Conservation (phyloP, 192 early-diverging fungal species). For the Backusella australiensis region DNA sequence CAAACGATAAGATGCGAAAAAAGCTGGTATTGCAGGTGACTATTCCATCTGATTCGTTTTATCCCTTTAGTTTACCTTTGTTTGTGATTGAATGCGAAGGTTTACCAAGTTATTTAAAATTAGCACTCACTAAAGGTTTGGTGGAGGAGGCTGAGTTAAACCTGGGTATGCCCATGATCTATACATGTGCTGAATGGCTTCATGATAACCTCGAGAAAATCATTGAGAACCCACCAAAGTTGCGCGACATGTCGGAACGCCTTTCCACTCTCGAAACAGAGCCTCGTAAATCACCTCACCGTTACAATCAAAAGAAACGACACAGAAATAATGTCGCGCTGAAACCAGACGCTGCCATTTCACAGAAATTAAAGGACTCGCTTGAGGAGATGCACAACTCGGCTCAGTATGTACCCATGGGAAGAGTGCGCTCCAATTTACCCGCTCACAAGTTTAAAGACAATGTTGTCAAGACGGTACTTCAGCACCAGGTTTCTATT, state of each 20-base stretch:
- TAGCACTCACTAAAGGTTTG: conserved; percentile 52
- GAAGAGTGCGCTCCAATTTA: conserved; percentile 51
- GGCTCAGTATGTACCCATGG: conserved; percentile 31
- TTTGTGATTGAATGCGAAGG: conserved; percentile 62
- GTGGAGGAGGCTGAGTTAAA: conserved; percentile 41
- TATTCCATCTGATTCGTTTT: conserved; percentile 53
- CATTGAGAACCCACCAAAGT: conserved; percentile 49
- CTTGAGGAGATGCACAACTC: conserved; percentile 21
- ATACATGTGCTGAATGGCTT: conserved; percentile 58
- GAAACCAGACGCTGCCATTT: neutral
- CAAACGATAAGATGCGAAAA: neutral
- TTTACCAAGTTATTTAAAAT: conserved; percentile 70
- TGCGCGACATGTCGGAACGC: conserved; percentile 42
- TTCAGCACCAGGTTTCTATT: conserved; percentile 60
- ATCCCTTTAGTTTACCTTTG: conserved; percentile 65
- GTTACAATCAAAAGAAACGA: neutral
- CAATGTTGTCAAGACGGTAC: conserved; percentile 50
- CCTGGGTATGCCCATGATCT: conserved; percentile 53
- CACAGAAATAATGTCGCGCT: neutral
- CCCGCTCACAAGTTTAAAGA: conserved; percentile 60
- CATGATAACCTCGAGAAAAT: conserved; percentile 46
- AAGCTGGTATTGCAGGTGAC: conserved; percentile 28
- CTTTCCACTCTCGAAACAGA: neutral
- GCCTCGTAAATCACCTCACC: conserved; percentile 2
- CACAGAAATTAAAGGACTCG: conserved; percentile 3